Base-by-base conservation (phyloP, 306 rosid species). In the Acacia confusa region DNA sequence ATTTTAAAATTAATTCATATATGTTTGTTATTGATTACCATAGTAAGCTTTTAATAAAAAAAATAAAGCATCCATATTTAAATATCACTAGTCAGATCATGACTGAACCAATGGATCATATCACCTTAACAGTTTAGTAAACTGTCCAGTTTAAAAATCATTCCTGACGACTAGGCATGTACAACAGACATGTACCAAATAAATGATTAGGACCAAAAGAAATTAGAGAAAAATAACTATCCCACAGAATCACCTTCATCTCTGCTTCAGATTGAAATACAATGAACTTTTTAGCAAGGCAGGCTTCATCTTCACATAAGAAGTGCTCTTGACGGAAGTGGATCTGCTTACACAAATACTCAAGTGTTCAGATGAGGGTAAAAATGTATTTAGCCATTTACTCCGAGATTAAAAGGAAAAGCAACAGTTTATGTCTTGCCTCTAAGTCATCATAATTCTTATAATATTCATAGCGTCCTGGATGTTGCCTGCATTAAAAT, bases 391-490 rank as follows among this genome's bases (percentile, higher is more conserved):
- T 47, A 80, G 45, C 47, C 45, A 80, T 24, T 47, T 36, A n/a
- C 36, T 67, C 5, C 36, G 24, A 66, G 50, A 20, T 71, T 65
- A 69, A 70, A 66, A 60, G 75, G 73, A 73, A 48, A 41, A 60
- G 63, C 63, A 43, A 50, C 50, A 57, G 24, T 41, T 14, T 70
- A 77, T 79, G 71, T 89, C 97, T 90, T 88, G 83, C 99, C 97
- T 95, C 99, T 3, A 95, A 89, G 82, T 95, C 98, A 86, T 95
- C 97, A 79, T 95, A 95, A 82, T 91, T 89, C 93, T 90, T 92
- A 81, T 81, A 95, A 82, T 93, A 92, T 60, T 93, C 99, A 77
- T 90, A 90, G 4, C 92, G 97, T 57, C 94, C 98, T 45, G 97
- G 96, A 84, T 87, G 93, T 84, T 84, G 97, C 91, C 99, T 95